These are phyloP conservation scores for Cavenderia fasciculata DNA, from an alignment of 78 protist species.

Conservation along the genomic window DNA sequence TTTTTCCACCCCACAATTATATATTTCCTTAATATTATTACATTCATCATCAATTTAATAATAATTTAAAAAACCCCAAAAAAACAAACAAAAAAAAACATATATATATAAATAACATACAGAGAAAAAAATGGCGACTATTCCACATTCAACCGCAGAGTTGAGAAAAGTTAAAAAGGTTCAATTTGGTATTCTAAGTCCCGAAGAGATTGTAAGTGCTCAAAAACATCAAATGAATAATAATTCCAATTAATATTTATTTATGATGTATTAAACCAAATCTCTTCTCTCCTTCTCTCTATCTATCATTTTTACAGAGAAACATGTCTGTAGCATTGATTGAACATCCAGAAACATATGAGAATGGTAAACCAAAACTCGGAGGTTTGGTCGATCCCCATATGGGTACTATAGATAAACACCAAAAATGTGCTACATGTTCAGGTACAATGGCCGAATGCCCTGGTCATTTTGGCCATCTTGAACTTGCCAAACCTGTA, in stretches of 20 bases:
- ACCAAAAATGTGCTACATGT: slow-evolving; percentile 92
- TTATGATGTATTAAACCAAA: background rate
- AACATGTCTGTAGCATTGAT: slow-evolving; percentile 79
- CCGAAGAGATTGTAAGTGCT: slow-evolving; percentile 85
- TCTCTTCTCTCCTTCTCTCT: no score
- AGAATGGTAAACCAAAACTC: slow-evolving; percentile 88
- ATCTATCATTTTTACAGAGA: background rate
- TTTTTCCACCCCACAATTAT: background rate
- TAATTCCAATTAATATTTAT: background rate
- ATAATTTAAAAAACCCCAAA: background rate
- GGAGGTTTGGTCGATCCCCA: slow-evolving; percentile 95
- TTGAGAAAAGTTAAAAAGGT: slow-evolving; percentile 75
- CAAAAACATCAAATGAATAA: background rate
- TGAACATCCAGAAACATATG: slow-evolving; percentile 78
- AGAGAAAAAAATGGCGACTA: slow-evolving; percentile 27
- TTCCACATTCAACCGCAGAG: slow-evolving; percentile 75
- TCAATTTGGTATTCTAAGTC: slow-evolving; percentile 92
- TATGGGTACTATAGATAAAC: slow-evolving; percentile 94
- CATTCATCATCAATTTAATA: background rate
- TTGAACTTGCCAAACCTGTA: slow-evolving; percentile 95
- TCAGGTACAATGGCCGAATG: slow-evolving; percentile 86
- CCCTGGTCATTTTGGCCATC: slow-evolving; percentile 99
- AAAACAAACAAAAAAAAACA: background rate
- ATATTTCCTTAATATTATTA: background rate
- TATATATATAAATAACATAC: background rate